A percentile compares a stretch with the other conserved stretches of the same genome.
Conservation (phyloP, 2,329 filamentous ascomycete species). For the Epichloe amarillans region DNA sequence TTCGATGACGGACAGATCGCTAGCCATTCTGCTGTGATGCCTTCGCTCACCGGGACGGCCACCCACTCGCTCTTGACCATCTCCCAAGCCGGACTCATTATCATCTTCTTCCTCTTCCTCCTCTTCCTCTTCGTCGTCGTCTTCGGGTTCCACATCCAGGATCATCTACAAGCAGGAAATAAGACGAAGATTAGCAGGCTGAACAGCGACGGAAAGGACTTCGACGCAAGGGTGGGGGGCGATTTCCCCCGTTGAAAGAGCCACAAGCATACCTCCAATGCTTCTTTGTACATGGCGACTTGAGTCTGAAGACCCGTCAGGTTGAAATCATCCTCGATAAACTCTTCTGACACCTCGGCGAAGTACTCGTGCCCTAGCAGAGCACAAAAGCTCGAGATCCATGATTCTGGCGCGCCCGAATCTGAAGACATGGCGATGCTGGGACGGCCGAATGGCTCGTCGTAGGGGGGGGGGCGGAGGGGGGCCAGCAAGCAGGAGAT, state of each 20-base stretch:
- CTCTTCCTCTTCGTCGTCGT: slow-evolving; percentile 67
- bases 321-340: slow-evolving; percentile 99
- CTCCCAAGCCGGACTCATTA: slow-evolving; percentile 47
- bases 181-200: background rate
- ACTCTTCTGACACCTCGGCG: slow-evolving; percentile 95
- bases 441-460: slow-evolving; percentile 1
- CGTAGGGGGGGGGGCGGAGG: no score
- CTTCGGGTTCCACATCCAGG: slow-evolving; percentile 91
- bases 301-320: slow-evolving; percentile 88
- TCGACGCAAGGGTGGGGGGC: no score
- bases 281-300: slow-evolving; percentile 98
- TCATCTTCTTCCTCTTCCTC: slow-evolving; percentile 51
- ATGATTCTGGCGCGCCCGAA: slow-evolving; percentile 63
- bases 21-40: slow-evolving; percentile 73
- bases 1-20: slow-evolving; percentile 89
- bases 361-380: slow-evolving; percentile 97
- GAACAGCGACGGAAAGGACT: background rate
- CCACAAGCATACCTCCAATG: slow-evolving; percentile 54
- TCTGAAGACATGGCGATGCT: slow-evolving; percentile 40
- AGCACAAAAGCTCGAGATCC: slow-evolving; percentile 96
- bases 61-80: slow-evolving; percentile 43
- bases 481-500: background rate
- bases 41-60: slow-evolving; percentile 45
- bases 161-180: slow-evolving; percentile 57
- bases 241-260: background rate